Evolutionary conservation across 352 stramenopile genomes (phyloP), one percentile per base, ranked within the genome.

Genomic region (Pythium vanterpoolii): DNA sequence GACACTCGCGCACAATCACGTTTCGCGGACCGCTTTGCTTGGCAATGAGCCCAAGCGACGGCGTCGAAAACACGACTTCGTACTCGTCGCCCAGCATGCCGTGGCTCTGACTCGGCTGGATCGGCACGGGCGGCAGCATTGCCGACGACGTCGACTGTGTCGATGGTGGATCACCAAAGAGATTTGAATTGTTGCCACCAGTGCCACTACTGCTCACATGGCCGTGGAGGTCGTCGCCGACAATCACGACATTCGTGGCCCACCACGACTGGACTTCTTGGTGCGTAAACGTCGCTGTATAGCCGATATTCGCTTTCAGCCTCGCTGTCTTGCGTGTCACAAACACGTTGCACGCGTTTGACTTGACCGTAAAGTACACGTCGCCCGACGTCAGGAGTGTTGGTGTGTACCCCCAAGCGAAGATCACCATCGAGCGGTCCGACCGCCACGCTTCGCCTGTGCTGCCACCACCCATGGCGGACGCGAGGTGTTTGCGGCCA

Each of bases 361-460:
- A 93, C 50, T 89, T 79, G 16, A 93, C 71, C 1, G 76, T 89
- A 34, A 95, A 90, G 59, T 90, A 91, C 13, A 95, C 80, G 27
- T 95, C 84, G 9, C 86, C 83, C 14, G 82, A 90, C 28, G 86
- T 93, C 30, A 95, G 64, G 26, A 92, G 55, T 30, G 86, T 93
- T 30, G 86, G 86, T 10, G 84, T 95, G 70, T 95, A 95, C 21
- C 86, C 86, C 59, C 83, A 95, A 10, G 83, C 86, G 61, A 95
- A 92, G 21, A 93, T 68, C 27, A 95, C 76, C 24, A 93, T 48
- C 1, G 73, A 69, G 26, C 86, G 86, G 28, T 95, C 84, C 0
- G 77, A 61, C 23, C 80, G 50, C 86, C 86, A 95, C 14, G 75
- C 60, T 34, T 56, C 80, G 7, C 5, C 49, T 50, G 21, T 31